Base-by-base conservation (phyloP, 2,329 filamentous ascomycete genomes). In the Tolypocladium endophyticum region DNA sequence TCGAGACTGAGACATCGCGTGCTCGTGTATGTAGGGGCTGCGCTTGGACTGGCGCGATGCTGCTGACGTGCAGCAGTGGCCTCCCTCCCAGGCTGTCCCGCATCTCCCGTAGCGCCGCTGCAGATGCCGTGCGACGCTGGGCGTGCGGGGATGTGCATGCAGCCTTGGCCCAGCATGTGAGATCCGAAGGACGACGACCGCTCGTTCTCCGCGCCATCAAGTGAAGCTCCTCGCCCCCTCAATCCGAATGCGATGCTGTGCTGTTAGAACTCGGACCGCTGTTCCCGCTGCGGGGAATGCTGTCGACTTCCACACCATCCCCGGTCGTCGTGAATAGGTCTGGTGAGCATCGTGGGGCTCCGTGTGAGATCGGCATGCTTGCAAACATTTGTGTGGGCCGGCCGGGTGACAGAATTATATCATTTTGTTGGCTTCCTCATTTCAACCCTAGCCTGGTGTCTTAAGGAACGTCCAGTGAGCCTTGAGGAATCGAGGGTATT, bases 391-490 rank as follows among this genome's bases (percentile, higher is more conserved):
- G 23, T 45, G 43, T 5, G 4, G 4, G 23, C 23, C 2, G 11
- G 41, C 9, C 7, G 14, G 25, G 18, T 0, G 20, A 35, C 30
- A 11, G 20, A 8, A 11, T 4, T 3, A 23, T 3, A 35, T 35
- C 23, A 7, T 35, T 18, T 6, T 33, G 50, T n/a, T 20, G 12
- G 4, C 30, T n/a, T 18, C 30, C 50, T 23, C 30, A 35, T n/a
- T n/a, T n/a, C n/a, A n/a, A n/a, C n/a, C n/a, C n/a, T n/a, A n/a
- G n/a, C n/a, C n/a, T n/a, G n/a, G n/a, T n/a, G 94, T 99, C 85
- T 99, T 99, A 60, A 99, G 80, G 77, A 99, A 99, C 74, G 99
- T 99, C 94, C 94, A 99, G 74, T 99, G 94, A 1, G 94, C 94
- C 79, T 99, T 99, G 68, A 99, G 79, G 78, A 99, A 99, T 25